Evolutionary conservation across 805 yeast genomes (phyloP).

Genomic region (Pichia kluyveri): DNA sequence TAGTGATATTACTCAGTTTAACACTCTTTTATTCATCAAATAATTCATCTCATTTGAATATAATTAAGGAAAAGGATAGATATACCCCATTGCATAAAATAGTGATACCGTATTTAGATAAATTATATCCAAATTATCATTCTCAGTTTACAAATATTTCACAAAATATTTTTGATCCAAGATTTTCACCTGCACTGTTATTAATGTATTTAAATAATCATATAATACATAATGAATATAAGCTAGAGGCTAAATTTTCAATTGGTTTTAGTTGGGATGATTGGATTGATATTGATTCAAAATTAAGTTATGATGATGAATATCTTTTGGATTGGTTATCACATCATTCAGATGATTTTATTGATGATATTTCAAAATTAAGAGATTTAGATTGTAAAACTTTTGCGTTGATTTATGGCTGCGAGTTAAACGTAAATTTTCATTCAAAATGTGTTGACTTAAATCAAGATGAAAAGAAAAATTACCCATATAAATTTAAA

Average conservation of each 20-base stretch:
- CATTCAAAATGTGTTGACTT: constrained; percentile 1
- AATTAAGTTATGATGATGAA: constrained; percentile 14
- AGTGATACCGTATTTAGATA: constrained; percentile 6
- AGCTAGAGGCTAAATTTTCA: constrained; percentile 8
- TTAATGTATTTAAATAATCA: constrained; percentile 9
- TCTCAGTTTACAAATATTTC: too few species aligned
- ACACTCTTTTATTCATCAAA: too few species aligned
- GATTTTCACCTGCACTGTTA: constrained; percentile 11
- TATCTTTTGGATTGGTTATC: constrained; percentile 13
- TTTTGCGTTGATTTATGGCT: constrained; percentile 13
- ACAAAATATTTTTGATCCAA: constrained; percentile 11
- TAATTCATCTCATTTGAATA: too few species aligned
- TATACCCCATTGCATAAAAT: constrained; percentile 7
- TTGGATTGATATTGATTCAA: constrained; percentile 21
- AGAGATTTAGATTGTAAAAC: constrained; percentile 3
- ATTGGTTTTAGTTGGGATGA: constrained; percentile 25
- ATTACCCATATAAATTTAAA: constrained; percentile 16
- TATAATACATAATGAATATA: neutral
- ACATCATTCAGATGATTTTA: constrained; percentile 7
- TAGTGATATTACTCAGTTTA: too few species aligned
- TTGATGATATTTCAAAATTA: constrained; percentile 3
- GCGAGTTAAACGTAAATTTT: constrained; percentile 15
- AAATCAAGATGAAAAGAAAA: constrained; percentile 4
- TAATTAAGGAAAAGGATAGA: too few species aligned
- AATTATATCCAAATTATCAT: constrained; percentile 3